Conservation (phyloP, 495 filamentous ascomycete species). For the Daldinia caldariorum region DNA sequence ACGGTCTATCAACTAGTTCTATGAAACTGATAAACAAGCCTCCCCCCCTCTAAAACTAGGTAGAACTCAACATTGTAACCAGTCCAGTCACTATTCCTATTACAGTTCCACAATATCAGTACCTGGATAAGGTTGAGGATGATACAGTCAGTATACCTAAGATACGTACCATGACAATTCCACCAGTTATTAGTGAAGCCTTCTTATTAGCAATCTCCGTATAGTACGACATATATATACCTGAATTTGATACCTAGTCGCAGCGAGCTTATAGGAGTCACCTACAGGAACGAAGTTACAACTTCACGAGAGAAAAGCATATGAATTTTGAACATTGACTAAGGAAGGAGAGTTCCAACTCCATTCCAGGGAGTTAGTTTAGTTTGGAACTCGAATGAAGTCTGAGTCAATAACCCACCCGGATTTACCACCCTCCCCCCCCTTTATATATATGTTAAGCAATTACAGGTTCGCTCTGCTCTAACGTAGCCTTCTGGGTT, state of each 20-base stretch:
- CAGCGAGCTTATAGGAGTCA: background rate
- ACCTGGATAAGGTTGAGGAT: too few relatives aligned
- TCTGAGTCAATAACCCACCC: background rate
- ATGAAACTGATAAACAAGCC: too few relatives aligned
- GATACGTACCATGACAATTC: too few relatives aligned
- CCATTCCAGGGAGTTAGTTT: background rate
- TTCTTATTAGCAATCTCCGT: background rate
- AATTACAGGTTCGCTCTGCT: too few relatives aligned
- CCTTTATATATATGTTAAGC: background rate
- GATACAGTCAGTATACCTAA: too few relatives aligned
- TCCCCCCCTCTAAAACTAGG: too few relatives aligned
- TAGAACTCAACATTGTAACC: too few relatives aligned
- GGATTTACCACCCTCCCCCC: background rate
- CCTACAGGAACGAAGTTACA: background rate
- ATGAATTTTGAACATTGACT: background rate
- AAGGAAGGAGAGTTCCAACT: background rate
- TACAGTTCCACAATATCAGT: too few relatives aligned
- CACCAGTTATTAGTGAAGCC: too few relatives aligned
- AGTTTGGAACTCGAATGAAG: background rate
- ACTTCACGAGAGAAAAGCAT: background rate
- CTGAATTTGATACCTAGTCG: background rate
- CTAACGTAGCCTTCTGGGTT: slow-evolving; percentile 24
- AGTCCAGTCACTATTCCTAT: too few relatives aligned
- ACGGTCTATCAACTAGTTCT: too few relatives aligned
- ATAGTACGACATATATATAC: background rate